These are phyloP conservation scores for Mollisia scopiformis DNA, from an alignment of 2,329 filamentous ascomycete genomes.

Conservation along the genomic window DNA sequence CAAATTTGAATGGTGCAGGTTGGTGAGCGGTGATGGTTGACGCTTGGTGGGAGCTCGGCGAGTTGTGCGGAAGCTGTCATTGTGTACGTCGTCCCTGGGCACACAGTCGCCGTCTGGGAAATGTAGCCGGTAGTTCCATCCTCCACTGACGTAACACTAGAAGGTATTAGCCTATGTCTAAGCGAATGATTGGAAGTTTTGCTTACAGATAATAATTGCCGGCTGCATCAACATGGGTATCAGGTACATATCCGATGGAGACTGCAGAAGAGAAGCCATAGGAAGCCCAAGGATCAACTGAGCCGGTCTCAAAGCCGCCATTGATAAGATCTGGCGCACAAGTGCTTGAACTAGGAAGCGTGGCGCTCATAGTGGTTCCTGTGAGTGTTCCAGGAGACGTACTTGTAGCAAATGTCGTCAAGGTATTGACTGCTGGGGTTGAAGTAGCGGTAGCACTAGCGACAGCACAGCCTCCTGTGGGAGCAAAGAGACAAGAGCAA, in stretches of 20 bases:
- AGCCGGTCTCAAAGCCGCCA: slow-evolving; percentile 5
- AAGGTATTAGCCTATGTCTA: background rate
- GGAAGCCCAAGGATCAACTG: background rate
- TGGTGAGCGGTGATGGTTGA: background rate
- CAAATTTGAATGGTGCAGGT: background rate
- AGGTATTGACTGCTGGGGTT: background rate
- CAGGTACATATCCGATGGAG: background rate
- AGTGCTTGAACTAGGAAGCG: background rate
- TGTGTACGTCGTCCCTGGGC: background rate
- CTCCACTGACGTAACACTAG: background rate
- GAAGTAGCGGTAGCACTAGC: background rate
- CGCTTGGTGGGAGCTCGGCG: background rate
- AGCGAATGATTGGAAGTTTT: background rate
- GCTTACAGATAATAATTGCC: background rate
- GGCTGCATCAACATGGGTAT: background rate
- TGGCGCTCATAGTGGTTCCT: background rate
- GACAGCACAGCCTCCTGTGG: too few species aligned
- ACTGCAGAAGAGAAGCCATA: background rate
- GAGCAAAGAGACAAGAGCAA: background rate
- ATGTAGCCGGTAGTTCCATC: background rate
- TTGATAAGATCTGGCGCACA: background rate
- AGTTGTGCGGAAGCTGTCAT: slow-evolving; percentile 5
- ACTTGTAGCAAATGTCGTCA: slow-evolving; percentile 7
- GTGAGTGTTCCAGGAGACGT: background rate
- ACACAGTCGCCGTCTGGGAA: background rate